Conservation (phyloP, 805 yeast genomes). For the Candida pseudoglaebosa region DNA sequence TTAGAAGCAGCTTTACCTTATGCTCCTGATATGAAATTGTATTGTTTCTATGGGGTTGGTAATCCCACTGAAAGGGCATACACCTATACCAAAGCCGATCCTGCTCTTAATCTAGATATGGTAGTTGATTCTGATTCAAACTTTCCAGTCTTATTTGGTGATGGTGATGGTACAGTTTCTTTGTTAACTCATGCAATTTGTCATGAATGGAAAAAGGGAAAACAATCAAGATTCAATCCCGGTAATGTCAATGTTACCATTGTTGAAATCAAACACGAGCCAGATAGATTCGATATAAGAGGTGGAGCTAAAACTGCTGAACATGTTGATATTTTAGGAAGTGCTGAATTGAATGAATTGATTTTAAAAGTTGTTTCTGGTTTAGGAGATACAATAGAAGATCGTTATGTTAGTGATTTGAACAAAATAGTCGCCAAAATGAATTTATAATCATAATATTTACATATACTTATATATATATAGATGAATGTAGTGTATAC, state of each 20-base stretch:
- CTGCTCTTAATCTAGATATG: slow-evolving; percentile 53
- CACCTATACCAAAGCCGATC: slow-evolving; percentile 64
- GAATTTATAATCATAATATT: slow-evolving; percentile 35
- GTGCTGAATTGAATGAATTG: slow-evolving; percentile 87
- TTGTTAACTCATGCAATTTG: slow-evolving; percentile 84
- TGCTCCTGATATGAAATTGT: slow-evolving; percentile 89
- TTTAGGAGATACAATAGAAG: slow-evolving; percentile 60
- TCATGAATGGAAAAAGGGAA: slow-evolving; percentile 77
- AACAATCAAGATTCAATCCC: slow-evolving; percentile 71
- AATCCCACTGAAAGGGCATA: slow-evolving; percentile 95
- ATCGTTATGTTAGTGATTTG: slow-evolving; percentile 55
- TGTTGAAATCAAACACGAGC: slow-evolving; percentile 91
- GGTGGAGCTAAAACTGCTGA: slow-evolving; percentile 98
- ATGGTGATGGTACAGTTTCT: slow-evolving; percentile 96
- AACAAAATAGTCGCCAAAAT: slow-evolving; percentile 57
- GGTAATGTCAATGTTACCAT: slow-evolving; percentile 67
- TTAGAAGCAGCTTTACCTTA: slow-evolving; percentile 86
- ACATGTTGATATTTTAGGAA: slow-evolving; percentile 93
- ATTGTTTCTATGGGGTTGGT: slow-evolving; percentile 93
- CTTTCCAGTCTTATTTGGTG: slow-evolving; percentile 72
- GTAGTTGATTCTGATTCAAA: slow-evolving; percentile 64
- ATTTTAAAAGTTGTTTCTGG: slow-evolving; percentile 82
- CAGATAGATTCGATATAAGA: slow-evolving; percentile 87
- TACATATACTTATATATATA: slow-evolving; percentile 1
- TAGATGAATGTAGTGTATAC: slow-evolving; percentile 1